A percentile compares a stretch with the other conserved stretches of the same genome.
These are phyloP conservation scores for Colletotrichum sp. DNA, from an alignment of 2,329 filamentous ascomycete species.

Conservation along the genomic window DNA sequence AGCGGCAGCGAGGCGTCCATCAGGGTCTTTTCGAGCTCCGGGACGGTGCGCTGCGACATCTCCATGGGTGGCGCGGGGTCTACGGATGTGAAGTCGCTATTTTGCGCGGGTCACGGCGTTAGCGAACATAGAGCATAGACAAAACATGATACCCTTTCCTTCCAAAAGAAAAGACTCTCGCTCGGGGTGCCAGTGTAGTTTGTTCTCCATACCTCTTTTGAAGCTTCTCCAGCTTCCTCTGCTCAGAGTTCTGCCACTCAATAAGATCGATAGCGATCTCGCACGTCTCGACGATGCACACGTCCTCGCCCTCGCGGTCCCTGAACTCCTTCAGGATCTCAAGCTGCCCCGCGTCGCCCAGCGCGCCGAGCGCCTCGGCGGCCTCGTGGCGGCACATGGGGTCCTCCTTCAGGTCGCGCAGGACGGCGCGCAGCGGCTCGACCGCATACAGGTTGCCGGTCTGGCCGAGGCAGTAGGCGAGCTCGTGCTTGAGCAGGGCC, in stretches of 20 bases:
- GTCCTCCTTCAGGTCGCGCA: constrained; percentile 83
- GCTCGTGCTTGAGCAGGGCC: constrained; percentile 91
- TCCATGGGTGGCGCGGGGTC: constrained; percentile 92
- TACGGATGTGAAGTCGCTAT: constrained; percentile 91
- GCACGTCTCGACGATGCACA: constrained; percentile 91
- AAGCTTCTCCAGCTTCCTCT: constrained; percentile 75
- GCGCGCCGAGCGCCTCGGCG: constrained; percentile 89
- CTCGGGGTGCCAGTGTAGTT: not conserved
- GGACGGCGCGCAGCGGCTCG: constrained; percentile 72
- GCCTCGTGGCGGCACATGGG: constrained; percentile 96
- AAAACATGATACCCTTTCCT: not conserved
- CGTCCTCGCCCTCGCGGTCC: constrained; percentile 76
- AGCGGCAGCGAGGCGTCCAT: constrained; percentile 81
- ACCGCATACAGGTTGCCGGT: constrained; percentile 79
- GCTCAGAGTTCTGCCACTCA: constrained; percentile 85
- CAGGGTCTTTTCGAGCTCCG: constrained; percentile 76
- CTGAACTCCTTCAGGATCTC: constrained; percentile 75
- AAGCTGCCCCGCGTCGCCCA: constrained; percentile 78
- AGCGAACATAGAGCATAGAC: not conserved
- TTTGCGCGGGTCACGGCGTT: constrained; percentile 13
- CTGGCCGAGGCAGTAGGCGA: constrained; percentile 96
- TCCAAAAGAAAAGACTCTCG: not conserved
- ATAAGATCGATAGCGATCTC: constrained; percentile 96
- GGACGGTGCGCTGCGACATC: constrained; percentile 70
- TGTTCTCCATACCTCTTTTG: constrained; percentile 69